Base-by-base conservation (phyloP, 192 early-diverging fungal species). In the Podochytrium sp. region DNA sequence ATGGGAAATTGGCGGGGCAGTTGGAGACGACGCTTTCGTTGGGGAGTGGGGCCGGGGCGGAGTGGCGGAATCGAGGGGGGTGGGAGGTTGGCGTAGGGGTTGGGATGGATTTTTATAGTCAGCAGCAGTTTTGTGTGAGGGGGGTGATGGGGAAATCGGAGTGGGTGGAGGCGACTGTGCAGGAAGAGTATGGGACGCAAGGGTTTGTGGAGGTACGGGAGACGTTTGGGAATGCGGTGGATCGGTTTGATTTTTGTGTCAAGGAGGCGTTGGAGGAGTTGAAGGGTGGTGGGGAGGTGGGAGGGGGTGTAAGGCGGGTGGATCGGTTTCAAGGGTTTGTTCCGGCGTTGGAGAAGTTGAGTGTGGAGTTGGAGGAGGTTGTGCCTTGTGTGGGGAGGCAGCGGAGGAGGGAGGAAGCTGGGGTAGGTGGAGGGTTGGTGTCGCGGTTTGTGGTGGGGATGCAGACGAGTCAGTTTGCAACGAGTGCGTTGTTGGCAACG, bases 121-220 rank as follows among this genome's bases (percentile, higher is more conserved):
- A 80, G 53, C 77, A 80, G 58, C 10, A 3, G 12, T 61, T 64
- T 18, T 41, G 78, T 10, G 41, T 71, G 38, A 35, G 40, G 3
- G 40, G 43, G 2, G 73, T 76, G 50, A 29, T 35, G 20, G 81
- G 76, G 14, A 83, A 83, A 49, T 41, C 68, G 32, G 76, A 66
- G 16, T 83, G 78, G 78, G 27, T 78, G 2, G 27, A 76, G 51
- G 80, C 76, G 29, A 43, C 42, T n/a, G 14, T n/a, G 27, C 25
- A 33, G 30, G 7, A 61, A 37, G 35, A 49, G 33, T 30, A 30
- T n/a, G 34, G 20, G 59, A 40, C 25, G 7, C 4, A 18, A 4
- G 32, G 37, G 29, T 37, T 37, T 33, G 10, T n/a, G 20, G 29
- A 35, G 23, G 41, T 39, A 18, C 32, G 29, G 30, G 34, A 62